Base-by-base conservation (phyloP, 257 asterid species). In the Anisodus acutangulus region DNA sequence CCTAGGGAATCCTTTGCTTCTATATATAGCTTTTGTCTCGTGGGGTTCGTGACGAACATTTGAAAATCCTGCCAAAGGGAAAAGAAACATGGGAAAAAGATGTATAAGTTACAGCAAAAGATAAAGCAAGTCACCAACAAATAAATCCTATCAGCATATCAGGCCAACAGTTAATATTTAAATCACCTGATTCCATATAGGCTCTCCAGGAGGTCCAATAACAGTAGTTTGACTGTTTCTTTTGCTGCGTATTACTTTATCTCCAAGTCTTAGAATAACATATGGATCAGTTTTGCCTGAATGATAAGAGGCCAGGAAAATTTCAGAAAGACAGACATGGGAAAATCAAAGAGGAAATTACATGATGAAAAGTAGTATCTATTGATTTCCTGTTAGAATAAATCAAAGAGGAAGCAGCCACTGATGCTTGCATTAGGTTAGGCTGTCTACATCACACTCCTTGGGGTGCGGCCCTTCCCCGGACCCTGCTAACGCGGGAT, bases 271-370 rank as follows among this genome's bases (percentile, higher is more conserved):
- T 64, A 97, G 87, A 88, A 91, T 87, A 81, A 95, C 97, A 84
- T 89, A 97, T 57, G 99, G 99, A 89, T 97, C 99, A 59, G 99
- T 97, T 91, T 95, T 95, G 57, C 98, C 99, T 97, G 94, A 86
- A 90, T 67, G 35, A 86, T 31, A 67, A 31, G 63, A 85, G 87
- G 69, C 79, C 59, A 67, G 47, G 22, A n/a, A 26, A 31, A 49
- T 16, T 43, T 43, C 49, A n/a, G 39, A 79, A 79, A 49, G 54
- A 53, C 15, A 10, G 53, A 16, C 63, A 43, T 62, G 41, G 7
- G 68, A 51, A 78, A 64, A 22, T 53, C 76, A 57, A 55, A 58
- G 31, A 68, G 81, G 57, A 58, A 51, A 78, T 83, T 66, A 70
- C 78, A 81, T 8, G 8, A 17, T 31, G 11, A 76, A 66, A 80